Base-by-base conservation (phyloP, 768 basidiomycete species). In the Phlebiopsis flavidoalba region DNA sequence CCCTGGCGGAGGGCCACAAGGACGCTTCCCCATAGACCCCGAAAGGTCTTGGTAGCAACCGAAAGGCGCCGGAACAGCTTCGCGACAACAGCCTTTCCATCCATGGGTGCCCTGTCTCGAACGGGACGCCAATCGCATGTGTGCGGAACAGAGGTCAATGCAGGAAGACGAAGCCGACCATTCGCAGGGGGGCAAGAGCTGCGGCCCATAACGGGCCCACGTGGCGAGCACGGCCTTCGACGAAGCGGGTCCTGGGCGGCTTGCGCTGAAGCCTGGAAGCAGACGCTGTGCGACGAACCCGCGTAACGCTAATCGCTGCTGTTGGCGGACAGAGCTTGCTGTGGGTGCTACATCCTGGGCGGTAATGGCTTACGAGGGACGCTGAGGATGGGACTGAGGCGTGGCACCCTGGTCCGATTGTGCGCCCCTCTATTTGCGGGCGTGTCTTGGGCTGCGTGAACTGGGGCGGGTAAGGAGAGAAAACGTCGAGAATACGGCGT, bases 361-460 rank as follows among this genome's bases (percentile, higher is more conserved):
- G 31, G 31, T 35, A 11, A 17, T 43, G 40, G 40, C 40, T 43
- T 43, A 43, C 33, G 5, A 19, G 17, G 53, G 24, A 24, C 6
- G 22, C 31, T 17, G 35, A 17, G 10, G 21, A 36, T 14, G 52
- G 10, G 52, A 15, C 7, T n/a, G 35, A 24, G 54, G 10, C 54
- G 22, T 36, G 19, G 48, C 36, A 61, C 60, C 36, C 60, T 55
- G 60, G 60, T 61, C 60, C 53, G 53, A 46, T n/a, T n/a, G 36
- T 33, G 22, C 26, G 26, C 59, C 59, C 40, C 40, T 60, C 52
- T 60, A 35, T 51, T 46, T 31, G 35, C 52, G 40, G 40, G 40
- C 40, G 40, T 43, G 52, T 59, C 49, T 45, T 22, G 35, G 54
- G 21, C 19, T 21, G 8, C 54, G 53, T 54, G 53, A n/a, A 37